phyloP scores from a whole-genome alignment of 495 filamentous ascomycete genomes.

The Podospora anserina region DNA sequence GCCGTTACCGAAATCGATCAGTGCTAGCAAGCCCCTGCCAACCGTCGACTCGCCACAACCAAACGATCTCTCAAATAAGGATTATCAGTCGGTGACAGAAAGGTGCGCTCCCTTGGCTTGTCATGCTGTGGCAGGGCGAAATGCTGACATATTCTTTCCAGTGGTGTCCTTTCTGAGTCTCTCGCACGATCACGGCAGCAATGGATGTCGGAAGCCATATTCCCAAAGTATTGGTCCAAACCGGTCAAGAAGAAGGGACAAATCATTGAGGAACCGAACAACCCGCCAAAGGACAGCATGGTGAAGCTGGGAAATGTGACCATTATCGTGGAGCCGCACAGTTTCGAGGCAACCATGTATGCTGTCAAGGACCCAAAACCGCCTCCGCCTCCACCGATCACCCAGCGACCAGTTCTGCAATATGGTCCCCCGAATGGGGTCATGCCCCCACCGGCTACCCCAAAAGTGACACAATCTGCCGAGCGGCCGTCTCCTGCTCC shows the following conservation, averaged over 20 bases:
- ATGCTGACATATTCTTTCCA: conserved; percentile 34
- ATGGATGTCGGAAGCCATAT: conserved; percentile 85
- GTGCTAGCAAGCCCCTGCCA: conserved; percentile 65
- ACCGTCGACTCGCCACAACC: conserved; percentile 68
- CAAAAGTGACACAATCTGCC: conserved; percentile 34
- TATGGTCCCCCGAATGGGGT: conserved; percentile 63
- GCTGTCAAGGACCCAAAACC: conserved; percentile 72
- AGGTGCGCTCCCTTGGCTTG: conserved; percentile 52
- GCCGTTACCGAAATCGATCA: conserved; percentile 57
- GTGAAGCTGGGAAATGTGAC: conserved; percentile 73
- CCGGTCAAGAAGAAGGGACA: conserved; percentile 76
- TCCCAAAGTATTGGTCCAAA: conserved; percentile 93
- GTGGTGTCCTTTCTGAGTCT: conserved; percentile 79
- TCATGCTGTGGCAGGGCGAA: background rate
- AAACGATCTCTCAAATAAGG: conserved; percentile 56
- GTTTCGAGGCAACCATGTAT: conserved; percentile 83
- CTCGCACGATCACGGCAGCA: conserved; percentile 78
- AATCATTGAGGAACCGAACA: conserved; percentile 63
- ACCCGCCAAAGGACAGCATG: conserved; percentile 86
- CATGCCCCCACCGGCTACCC: conserved; percentile 53
- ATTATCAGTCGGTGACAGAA: conserved; percentile 80
- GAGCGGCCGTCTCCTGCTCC: conserved; percentile 16
- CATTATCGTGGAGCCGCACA: conserved; percentile 85
- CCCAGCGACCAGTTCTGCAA: conserved; percentile 62
- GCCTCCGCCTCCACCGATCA: conserved; percentile 27